Evolutionary conservation across 345 rosid species (phyloP).

Genomic region (Eucalyptus sideroxylon): DNA sequence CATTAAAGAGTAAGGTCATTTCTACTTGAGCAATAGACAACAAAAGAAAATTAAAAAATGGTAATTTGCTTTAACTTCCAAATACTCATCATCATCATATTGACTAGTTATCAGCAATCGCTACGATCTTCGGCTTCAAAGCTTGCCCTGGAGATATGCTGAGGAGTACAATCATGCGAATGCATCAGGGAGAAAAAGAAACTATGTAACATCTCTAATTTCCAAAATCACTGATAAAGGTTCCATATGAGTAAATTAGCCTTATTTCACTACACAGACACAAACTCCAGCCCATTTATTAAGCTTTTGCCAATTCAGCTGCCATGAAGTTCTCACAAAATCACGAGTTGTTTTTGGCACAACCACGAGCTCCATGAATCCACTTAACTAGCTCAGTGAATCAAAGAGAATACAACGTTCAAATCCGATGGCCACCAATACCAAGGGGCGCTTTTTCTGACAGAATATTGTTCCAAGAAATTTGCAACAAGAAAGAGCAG

Average conservation of each 20-base stretch:
- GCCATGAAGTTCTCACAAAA: background rate
- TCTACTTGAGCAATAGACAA: background rate
- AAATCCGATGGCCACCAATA: background rate
- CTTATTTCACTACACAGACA: background rate
- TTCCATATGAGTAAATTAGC: background rate
- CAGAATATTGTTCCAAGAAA: background rate
- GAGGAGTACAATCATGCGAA: rapidly evolving
- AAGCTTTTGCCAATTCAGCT: background rate
- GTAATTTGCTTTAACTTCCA: background rate
- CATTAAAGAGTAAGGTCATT: background rate
- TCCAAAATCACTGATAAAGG: background rate
- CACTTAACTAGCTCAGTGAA: background rate
- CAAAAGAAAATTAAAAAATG: background rate
- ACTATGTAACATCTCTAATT: background rate
- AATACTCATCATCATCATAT: background rate
- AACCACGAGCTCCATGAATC: background rate
- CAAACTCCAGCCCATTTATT: background rate
- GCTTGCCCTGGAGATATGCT: background rate
- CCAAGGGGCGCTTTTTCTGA: background rate
- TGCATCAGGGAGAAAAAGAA: background rate
- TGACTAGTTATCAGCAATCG: background rate
- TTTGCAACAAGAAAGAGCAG: background rate
- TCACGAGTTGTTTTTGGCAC: background rate
- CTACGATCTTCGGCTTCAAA: background rate
- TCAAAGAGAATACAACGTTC: background rate